Percentiles rank a stretch among this genome's conserved stretches.
These are phyloP conservation scores for Gossypium anomalum DNA, from an alignment of 345 rosid genomes.

Conservation along the genomic window DNA sequence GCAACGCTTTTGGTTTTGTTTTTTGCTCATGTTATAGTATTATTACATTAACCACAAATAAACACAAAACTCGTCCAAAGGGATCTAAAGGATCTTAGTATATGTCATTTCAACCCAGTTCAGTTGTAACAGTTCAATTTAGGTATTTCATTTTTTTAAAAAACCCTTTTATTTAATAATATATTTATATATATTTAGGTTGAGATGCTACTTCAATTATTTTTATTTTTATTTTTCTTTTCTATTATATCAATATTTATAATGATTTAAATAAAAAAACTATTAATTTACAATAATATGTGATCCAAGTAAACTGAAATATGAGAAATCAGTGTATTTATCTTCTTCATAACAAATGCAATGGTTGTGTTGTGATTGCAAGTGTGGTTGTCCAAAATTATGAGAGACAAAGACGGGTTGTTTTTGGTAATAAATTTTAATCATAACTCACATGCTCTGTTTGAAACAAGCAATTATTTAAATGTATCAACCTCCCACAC, in stretches of 20 bases:
- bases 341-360: not conserved
- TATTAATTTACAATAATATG: no score
- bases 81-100: not conserved
- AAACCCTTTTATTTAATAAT: not conserved
- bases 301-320: no score
- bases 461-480: not conserved
- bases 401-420: not conserved
- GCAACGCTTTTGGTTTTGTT: no score
- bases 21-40: no score
- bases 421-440: not conserved
- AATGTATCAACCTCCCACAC: no score
- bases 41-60: no score
- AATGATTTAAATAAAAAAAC: no score
- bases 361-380: not conserved
- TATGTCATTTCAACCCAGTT: not conserved
- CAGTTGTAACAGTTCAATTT: not conserved
- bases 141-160: not conserved
- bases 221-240: no score
- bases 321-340: no score
- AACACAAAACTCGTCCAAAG: fast-evolving
- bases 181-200: no score
- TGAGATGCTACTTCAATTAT: no score
- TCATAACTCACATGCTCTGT: not conserved
- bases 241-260: no score
- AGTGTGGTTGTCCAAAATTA: not conserved